A percentile compares a stretch with the other conserved stretches of the same genome.
phyloP scores from a whole-genome alignment of 148 eudicot species.

The Vaccinium darrowii region DNA sequence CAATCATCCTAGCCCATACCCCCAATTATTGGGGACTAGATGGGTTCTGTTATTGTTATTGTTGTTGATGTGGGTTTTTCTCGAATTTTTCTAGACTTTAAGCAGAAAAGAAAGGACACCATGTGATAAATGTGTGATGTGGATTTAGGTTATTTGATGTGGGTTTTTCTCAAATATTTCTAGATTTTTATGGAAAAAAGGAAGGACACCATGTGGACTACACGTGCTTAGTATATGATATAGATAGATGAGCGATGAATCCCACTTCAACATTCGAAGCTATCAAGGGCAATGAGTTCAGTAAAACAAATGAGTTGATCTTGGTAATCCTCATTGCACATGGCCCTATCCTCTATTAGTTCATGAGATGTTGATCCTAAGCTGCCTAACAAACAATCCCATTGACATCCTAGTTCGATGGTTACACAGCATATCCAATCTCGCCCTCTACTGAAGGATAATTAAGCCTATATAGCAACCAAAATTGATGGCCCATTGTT shows the following conservation, averaged over 20 bases:
- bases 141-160: too few species aligned
- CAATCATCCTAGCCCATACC: too few species aligned
- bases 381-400: background rate
- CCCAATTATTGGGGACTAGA: too few species aligned
- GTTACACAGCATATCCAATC: background rate
- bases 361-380: background rate
- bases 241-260: background rate
- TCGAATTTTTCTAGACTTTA: too few species aligned
- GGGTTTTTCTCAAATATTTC: background rate
- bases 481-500: background rate
- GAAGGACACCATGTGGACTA: background rate
- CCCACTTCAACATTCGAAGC: background rate
- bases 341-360: background rate
- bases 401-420: background rate
- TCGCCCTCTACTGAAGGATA: background rate
- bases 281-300: background rate
- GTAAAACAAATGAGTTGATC: background rate
- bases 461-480: background rate
- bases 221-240: background rate
- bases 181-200: background rate
- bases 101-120: too few species aligned
- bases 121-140: too few species aligned
- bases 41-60: too few species aligned
- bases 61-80: too few species aligned
- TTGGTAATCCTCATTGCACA: background rate